Conservation (phyloP, 352 stramenopile species). For the Phytophthora nicotianae region DNA sequence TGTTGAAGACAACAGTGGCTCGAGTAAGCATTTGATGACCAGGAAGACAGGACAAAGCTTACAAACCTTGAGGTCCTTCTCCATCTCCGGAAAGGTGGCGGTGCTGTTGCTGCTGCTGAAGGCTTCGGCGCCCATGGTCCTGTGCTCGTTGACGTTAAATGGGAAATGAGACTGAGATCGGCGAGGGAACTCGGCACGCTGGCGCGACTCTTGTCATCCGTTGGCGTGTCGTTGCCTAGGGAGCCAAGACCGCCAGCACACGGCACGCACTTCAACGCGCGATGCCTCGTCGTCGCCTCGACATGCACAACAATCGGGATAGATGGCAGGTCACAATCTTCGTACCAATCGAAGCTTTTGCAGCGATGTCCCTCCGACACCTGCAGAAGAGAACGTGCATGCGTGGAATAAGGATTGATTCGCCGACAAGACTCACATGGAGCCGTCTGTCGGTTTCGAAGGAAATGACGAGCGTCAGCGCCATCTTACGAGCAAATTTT, state of each 20-base stretch:
- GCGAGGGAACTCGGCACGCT: conserved; percentile 5
- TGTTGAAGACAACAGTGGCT: conserved; percentile 18
- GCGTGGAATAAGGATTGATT: not conserved
- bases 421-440: conserved; percentile 2
- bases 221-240: conserved; percentile 4
- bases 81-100: conserved; percentile 12
- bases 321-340: conserved; percentile 11
- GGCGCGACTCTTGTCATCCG: conserved; percentile 5
- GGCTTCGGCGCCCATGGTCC: conserved; percentile 23
- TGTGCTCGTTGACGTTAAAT: conserved; percentile 22
- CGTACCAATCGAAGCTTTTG: conserved; percentile 1
- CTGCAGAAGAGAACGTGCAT: not conserved
- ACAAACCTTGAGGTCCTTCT: conserved; percentile 35
- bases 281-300: conserved; percentile 29
- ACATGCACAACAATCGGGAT: conserved; percentile 19
- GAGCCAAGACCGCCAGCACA: conserved; percentile 18
- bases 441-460: conserved; percentile 3
- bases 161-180: conserved; percentile 20
- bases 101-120: conserved; percentile 17
- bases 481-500: not conserved
- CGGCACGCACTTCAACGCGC: conserved; percentile 23
- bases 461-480: too few relatives aligned
- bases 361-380: conserved; percentile 11
- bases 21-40: conserved; percentile 13
- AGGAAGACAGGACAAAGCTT: conserved; percentile 3